Evolutionary conservation across 2,329 filamentous ascomycete genomes (phyloP).

Genomic region (Cytospora piceicola): DNA sequence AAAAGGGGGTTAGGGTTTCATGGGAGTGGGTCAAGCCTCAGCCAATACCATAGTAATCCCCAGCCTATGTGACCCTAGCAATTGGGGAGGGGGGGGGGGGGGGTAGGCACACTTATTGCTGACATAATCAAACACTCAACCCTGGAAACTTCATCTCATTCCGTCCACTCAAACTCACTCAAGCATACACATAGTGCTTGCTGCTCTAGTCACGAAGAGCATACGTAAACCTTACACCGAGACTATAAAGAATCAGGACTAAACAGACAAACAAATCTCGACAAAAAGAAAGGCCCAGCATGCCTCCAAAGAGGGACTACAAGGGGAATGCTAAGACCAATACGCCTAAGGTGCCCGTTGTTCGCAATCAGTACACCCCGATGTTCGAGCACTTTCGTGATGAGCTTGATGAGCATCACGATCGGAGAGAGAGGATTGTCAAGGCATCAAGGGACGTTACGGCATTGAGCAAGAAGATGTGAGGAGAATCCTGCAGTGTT

Average conservation of each 20-base stretch:
- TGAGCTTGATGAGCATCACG: slow-evolving; percentile 93
- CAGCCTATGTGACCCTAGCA: no score
- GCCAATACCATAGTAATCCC: no score
- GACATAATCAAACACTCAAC: not conserved
- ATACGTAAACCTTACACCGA: not conserved
- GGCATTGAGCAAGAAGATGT: slow-evolving; percentile 97
- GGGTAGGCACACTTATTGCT: no score
- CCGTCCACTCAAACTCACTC: not conserved
- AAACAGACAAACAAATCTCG: not conserved
- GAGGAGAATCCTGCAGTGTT: slow-evolving; percentile 38
- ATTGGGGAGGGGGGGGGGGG: no score
- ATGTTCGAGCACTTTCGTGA: slow-evolving; percentile 88
- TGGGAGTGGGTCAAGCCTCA: no score
- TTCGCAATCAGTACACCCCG: slow-evolving; percentile 58
- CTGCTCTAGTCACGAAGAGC: not conserved
- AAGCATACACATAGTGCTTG: not conserved
- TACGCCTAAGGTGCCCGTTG: slow-evolving; percentile 36
- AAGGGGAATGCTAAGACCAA: slow-evolving; percentile 53
- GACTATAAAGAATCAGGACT: no score
- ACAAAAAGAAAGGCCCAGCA: slow-evolving; percentile 43
- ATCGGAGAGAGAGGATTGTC: slow-evolving; percentile 85
- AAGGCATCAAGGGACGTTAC: slow-evolving; percentile 94
- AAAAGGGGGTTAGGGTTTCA: no score
- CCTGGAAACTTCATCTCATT: not conserved
- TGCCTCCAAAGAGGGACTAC: slow-evolving; percentile 54